phyloP scores from a whole-genome alignment of 2,329 filamentous ascomycete genomes.

The Pyricularia grisea region DNA sequence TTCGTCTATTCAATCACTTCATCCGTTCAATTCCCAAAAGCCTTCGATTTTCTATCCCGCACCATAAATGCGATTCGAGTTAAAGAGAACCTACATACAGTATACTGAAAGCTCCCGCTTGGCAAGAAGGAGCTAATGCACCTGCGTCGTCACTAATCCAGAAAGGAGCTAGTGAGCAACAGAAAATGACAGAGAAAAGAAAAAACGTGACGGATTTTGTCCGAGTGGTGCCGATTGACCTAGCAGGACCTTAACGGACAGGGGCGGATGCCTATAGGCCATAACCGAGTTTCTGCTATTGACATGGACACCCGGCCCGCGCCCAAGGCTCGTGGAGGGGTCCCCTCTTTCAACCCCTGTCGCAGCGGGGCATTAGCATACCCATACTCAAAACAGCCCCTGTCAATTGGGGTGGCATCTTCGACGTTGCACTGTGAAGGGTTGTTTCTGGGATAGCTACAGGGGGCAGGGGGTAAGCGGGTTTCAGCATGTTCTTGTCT shows the following conservation, averaged over 20 bases:
- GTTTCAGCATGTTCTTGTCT: slow-evolving; percentile 3
- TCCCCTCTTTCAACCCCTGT: background rate
- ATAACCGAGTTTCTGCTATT: background rate
- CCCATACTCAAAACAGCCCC: background rate
- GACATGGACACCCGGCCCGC: background rate
- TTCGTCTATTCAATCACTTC: background rate
- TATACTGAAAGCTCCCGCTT: background rate
- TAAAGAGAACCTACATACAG: background rate
- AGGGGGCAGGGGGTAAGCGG: background rate
- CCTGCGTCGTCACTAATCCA: background rate
- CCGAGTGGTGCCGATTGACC: background rate
- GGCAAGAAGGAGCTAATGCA: background rate
- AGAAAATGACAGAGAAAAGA: background rate
- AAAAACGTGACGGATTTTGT: background rate
- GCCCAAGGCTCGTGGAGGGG: background rate
- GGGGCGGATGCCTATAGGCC: background rate
- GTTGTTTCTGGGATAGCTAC: background rate
- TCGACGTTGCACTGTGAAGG: background rate
- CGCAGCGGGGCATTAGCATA: background rate
- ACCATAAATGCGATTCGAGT: background rate
- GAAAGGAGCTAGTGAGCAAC: background rate
- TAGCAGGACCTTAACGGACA: background rate
- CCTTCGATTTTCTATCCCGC: background rate
- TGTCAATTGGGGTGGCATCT: background rate
- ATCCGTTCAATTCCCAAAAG: background rate